These are phyloP conservation scores for Trametes cubensis DNA, from an alignment of 768 basidiomycete genomes.

Conservation along the genomic window DNA sequence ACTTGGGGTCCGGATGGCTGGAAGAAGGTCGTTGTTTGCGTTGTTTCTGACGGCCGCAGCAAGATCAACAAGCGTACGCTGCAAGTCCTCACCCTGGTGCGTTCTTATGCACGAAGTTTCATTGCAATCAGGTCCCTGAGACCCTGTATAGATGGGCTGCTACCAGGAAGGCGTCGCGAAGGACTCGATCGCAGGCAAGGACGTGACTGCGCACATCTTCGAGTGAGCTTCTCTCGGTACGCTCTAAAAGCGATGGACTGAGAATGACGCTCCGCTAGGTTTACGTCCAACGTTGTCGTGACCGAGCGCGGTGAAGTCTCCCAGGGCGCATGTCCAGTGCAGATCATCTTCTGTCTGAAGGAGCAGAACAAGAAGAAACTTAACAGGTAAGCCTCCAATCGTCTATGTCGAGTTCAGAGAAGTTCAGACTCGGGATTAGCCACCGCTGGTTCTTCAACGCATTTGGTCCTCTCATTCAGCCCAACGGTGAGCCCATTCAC, in stretches of 20 bases:
- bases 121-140: slow-evolving; percentile 4
- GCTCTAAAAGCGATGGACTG: not conserved
- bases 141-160: slow-evolving; percentile 67
- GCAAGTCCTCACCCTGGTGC: slow-evolving; percentile 81
- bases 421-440: slow-evolving; percentile 35
- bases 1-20: slow-evolving; percentile 88
- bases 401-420: not conserved
- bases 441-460: slow-evolving; percentile 99
- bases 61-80: slow-evolving; percentile 91
- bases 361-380: slow-evolving; percentile 98
- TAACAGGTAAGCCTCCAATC: slow-evolving; percentile 48
- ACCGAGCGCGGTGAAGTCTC: slow-evolving; percentile 81
- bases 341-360: slow-evolving; percentile 89
- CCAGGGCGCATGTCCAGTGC: slow-evolving; percentile 75
- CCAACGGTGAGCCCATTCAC: slow-evolving; percentile 58
- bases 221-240: slow-evolving; percentile 55
- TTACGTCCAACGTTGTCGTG: slow-evolving; percentile 78
- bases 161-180: slow-evolving; percentile 91
- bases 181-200: slow-evolving; percentile 85
- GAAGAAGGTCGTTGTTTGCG: slow-evolving; percentile 88
- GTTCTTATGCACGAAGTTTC: slow-evolving; percentile 25
- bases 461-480: slow-evolving; percentile 83
- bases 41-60: slow-evolving; percentile 83
- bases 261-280: slow-evolving; percentile 42
- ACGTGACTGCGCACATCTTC: slow-evolving; percentile 92